These are phyloP conservation scores for Calonectria pseudoturangicola DNA, from an alignment of 2,329 filamentous ascomycete species.

Conservation along the genomic window DNA sequence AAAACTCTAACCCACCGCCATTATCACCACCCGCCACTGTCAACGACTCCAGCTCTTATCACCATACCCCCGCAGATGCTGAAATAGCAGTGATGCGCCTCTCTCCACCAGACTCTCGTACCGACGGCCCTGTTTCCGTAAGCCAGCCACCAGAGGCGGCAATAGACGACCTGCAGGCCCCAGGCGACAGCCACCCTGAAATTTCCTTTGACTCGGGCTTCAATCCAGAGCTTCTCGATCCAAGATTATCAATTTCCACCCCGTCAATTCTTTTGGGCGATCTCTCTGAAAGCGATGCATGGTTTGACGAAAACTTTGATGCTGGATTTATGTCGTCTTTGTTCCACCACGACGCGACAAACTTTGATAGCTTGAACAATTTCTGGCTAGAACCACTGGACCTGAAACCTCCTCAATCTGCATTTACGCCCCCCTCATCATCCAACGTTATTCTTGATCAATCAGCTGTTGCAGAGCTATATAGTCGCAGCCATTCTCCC, in stretches of 20 bases:
- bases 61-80: background rate
- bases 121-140: background rate
- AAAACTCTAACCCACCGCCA: background rate
- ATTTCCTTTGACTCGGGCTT: background rate
- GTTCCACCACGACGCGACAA: background rate
- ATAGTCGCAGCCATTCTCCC: conserved; percentile 24
- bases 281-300: background rate
- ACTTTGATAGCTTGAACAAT: conserved; percentile 13
- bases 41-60: background rate
- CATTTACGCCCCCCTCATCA: background rate
- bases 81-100: background rate
- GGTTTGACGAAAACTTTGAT: conserved; percentile 3
- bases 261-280: conserved; percentile 14
- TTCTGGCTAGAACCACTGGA: conserved; percentile 11
- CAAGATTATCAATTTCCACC: conserved; percentile 6
- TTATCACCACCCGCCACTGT: conserved; percentile 3
- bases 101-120: background rate
- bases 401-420: background rate
- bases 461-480: conserved; percentile 18
- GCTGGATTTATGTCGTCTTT: conserved; percentile 20
- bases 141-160: background rate
- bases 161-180: background rate
- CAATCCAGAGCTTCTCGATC: conserved; percentile 7
- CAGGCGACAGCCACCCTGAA: background rate
- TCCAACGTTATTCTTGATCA: background rate